phyloP scores from a whole-genome alignment of 176 grass and related monocot genomes.

The Ananas comosus region DNA sequence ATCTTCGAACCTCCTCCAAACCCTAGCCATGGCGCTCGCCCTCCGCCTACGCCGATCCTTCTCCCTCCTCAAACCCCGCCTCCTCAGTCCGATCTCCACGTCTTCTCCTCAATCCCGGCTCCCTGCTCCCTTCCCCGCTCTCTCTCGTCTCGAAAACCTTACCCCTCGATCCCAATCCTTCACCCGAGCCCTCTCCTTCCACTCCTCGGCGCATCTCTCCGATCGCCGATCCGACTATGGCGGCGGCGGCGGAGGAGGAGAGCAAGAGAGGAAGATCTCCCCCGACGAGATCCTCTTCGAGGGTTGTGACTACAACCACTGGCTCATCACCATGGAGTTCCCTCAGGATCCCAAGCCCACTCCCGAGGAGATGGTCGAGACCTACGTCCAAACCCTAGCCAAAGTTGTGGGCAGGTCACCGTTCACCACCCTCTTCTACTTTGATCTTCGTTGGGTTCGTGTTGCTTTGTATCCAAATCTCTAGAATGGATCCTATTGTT shows the following conservation, averaged over 20 bases:
- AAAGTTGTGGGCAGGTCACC: slow-evolving; percentile 83
- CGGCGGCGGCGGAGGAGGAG: slow-evolving; percentile 1
- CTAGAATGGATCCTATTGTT: too few species aligned
- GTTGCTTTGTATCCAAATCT: too few species aligned
- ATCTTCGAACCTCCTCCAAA: background rate
- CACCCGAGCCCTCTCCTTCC: slow-evolving; percentile 29
- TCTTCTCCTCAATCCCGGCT: background rate
- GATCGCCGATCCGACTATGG: slow-evolving; percentile 32
- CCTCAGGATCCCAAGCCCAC: slow-evolving; percentile 65
- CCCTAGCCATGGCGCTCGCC: slow-evolving; percentile 57
- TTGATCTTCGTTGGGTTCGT: too few species aligned
- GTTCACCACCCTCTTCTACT: background rate
- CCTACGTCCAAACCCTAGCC: slow-evolving; percentile 79
- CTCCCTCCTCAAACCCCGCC: slow-evolving; percentile 18
- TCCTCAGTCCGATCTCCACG: background rate
- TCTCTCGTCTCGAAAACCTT: background rate
- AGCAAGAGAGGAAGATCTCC: slow-evolving; percentile 31
- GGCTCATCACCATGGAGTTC: slow-evolving; percentile 99
- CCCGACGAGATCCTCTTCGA: slow-evolving; percentile 86
- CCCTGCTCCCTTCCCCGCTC: slow-evolving; percentile 2
- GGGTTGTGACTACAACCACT: slow-evolving; percentile 96
- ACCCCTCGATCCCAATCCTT: background rate
- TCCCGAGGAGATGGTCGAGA: slow-evolving; percentile 93
- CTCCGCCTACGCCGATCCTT: slow-evolving; percentile 56
- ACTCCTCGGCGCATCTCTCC: slow-evolving; percentile 33